Evolutionary conservation across 768 basidiomycete species (phyloP).

Genomic region (Lactarius deliciosus): DNA sequence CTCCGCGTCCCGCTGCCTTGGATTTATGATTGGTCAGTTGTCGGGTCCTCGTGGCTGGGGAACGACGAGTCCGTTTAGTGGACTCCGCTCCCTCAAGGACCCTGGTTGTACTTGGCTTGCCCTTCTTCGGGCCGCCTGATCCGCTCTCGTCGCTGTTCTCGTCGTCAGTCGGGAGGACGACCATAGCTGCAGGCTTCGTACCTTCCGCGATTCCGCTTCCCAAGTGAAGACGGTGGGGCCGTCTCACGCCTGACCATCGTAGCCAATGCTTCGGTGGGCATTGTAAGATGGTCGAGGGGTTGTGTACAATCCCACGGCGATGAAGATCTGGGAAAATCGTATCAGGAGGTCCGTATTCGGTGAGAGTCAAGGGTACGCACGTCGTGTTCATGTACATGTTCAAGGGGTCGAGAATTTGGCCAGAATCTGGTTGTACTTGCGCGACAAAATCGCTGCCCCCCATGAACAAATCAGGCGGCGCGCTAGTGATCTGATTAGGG

Average conservation of each 20-base stretch:
- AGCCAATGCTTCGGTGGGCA: background rate
- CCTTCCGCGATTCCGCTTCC: background rate
- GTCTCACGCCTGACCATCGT: background rate
- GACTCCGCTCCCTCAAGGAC: background rate
- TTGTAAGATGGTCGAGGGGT: background rate
- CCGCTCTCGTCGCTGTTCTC: background rate
- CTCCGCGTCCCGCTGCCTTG: background rate
- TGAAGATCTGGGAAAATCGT: background rate
- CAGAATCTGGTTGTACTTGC: too few species aligned
- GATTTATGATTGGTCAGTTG: background rate
- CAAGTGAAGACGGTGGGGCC: background rate
- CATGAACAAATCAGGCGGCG: background rate
- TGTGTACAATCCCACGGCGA: background rate
- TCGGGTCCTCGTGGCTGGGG: background rate
- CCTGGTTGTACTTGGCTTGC: background rate
- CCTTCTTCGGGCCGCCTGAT: background rate
- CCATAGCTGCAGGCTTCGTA: background rate
- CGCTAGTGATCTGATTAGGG: background rate
- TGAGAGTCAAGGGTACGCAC: background rate
- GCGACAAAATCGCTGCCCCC: background rate
- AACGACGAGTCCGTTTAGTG: background rate
- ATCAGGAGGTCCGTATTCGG: background rate
- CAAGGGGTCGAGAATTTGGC: background rate
- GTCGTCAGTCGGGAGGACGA: background rate
- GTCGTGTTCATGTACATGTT: background rate